Evolutionary conservation across 2,329 filamentous ascomycete genomes (phyloP), one percentile per base, ranked within the genome.

Genomic region (Scedosporium boydii): DNA sequence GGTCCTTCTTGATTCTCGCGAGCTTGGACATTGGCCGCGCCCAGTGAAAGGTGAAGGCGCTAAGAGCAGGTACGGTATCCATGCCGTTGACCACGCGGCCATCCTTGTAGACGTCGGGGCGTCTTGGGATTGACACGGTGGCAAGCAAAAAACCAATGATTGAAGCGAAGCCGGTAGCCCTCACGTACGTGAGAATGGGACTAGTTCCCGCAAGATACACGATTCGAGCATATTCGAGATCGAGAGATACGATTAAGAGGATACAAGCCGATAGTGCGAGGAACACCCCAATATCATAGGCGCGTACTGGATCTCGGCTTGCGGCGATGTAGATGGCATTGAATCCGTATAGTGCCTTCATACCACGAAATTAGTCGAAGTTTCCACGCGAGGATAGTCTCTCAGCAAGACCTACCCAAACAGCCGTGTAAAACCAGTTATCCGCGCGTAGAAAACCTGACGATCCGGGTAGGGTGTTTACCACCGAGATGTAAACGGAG

Each of bases 21-120:
- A 80, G 71, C 1, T 72, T 68, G 14, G 93, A 77, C 0, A 91
- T 67, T 2, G 74, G 71, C 1, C 70, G 73, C 1, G 82, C 79
- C 89, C 89, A 93, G 58, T 77, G 75, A 75, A 87, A 93, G 6
- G 83, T 89, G 68, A 85, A 84, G 59, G 84, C 82, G 59, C 75
- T 80, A 58, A 88, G 76, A 1, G 85, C 82, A 2, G 86, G 86
- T 3, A 77, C 78, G 0, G 86, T 87, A 67, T 79, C 80, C 73
- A 88, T 80, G 16, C 77, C 76, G 69, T 93, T 89, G 38, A 93
- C 86, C 3, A 78, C 70, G 57, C 79, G 76, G 27, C 78, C 85
- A 46, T 86, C 65, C 68, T 80, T 76, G 68, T 80, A 90, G 18
- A 92, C 85, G 61, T 86, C 78, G 3, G 89, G 89, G 10, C 89